phyloP scores from a whole-genome alignment of 202 grass and related monocot genomes.

The Elaeis oleifera region DNA sequence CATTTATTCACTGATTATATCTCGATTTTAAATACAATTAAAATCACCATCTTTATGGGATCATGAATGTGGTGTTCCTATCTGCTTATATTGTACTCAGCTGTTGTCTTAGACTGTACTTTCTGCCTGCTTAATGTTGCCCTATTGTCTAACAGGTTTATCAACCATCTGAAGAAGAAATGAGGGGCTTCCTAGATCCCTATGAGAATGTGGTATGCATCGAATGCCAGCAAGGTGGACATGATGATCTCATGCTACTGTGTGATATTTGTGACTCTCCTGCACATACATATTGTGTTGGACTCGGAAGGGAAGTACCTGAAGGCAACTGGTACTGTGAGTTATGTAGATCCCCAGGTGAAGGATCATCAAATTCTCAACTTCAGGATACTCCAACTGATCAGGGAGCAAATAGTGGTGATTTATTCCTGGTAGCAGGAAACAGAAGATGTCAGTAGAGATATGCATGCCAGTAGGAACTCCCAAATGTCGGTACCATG shows the following conservation, averaged over 20 bases:
- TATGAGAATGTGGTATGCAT: constrained; percentile 95
- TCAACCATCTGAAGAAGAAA: constrained; percentile 93
- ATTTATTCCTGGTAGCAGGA: constrained; percentile 17
- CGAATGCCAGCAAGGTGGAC: constrained; percentile 91
- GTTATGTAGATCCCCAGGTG: constrained; percentile 51
- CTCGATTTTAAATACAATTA: background rate
- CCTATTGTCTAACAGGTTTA: constrained; percentile 47
- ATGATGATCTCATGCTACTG: constrained; percentile 89
- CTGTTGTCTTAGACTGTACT: background rate
- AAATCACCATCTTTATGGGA: no score
- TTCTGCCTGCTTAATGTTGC: background rate
- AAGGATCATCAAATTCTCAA: constrained; percentile 38
- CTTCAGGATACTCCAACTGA: constrained; percentile 10
- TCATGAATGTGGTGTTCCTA: no score
- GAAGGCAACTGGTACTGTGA: constrained; percentile 99
- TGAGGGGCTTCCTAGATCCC: constrained; percentile 81
- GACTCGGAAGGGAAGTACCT: constrained; percentile 74
- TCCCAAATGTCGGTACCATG: constrained; percentile 19
- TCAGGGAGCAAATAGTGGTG: constrained; percentile 25
- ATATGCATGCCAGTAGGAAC: background rate
- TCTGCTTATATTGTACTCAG: background rate
- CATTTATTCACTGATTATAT: background rate
- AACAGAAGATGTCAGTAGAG: constrained; percentile 15
- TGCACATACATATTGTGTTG: constrained; percentile 94
- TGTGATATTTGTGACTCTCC: constrained; percentile 98